These are phyloP conservation scores for Starmerella floricola DNA, from an alignment of 805 yeast species.

Conservation along the genomic window DNA sequence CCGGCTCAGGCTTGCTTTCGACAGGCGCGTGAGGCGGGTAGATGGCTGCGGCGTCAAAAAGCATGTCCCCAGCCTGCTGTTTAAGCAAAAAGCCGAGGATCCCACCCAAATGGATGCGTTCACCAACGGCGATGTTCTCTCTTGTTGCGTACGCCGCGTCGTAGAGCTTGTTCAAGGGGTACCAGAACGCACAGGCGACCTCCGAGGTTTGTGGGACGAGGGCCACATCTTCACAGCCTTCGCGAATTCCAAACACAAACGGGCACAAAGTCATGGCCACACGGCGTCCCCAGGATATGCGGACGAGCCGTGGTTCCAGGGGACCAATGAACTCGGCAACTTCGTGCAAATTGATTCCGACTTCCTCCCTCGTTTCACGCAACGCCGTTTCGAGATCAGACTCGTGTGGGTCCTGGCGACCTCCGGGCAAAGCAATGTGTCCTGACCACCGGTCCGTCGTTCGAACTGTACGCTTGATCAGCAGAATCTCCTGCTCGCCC, in stretches of 20 bases:
- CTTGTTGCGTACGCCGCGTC: slow-evolving; percentile 13
- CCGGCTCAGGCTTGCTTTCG: neutral
- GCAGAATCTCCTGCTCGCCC: slow-evolving; percentile 26
- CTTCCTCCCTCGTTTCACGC: slow-evolving; percentile 32
- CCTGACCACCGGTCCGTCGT: slow-evolving; percentile 33
- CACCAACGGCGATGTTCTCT: slow-evolving; percentile 21
- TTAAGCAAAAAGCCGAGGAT: slow-evolving; percentile 11
- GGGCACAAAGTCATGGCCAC: slow-evolving; percentile 30
- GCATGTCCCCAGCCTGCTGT: slow-evolving; percentile 24
- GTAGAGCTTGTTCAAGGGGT: slow-evolving; percentile 25
- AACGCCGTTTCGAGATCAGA: slow-evolving; percentile 27
- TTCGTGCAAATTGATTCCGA: slow-evolving; percentile 28
- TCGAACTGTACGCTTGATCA: slow-evolving; percentile 30
- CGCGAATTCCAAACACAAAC: slow-evolving; percentile 26
- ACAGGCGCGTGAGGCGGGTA: slow-evolving; percentile 1
- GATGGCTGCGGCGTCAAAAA: slow-evolving; percentile 25
- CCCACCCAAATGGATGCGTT: slow-evolving; percentile 20
- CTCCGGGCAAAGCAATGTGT: slow-evolving; percentile 34
- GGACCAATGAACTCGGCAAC: slow-evolving; percentile 28
- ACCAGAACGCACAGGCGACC: slow-evolving; percentile 32
- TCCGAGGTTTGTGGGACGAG: slow-evolving; percentile 27
- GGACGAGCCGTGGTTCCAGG: slow-evolving; percentile 28
- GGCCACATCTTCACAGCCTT: slow-evolving; percentile 15
- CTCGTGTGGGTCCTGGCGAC: slow-evolving; percentile 30
- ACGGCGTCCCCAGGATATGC: slow-evolving; percentile 27